Conservation (phyloP, 495 filamentous ascomycete genomes). For the Penicillium soppii region DNA sequence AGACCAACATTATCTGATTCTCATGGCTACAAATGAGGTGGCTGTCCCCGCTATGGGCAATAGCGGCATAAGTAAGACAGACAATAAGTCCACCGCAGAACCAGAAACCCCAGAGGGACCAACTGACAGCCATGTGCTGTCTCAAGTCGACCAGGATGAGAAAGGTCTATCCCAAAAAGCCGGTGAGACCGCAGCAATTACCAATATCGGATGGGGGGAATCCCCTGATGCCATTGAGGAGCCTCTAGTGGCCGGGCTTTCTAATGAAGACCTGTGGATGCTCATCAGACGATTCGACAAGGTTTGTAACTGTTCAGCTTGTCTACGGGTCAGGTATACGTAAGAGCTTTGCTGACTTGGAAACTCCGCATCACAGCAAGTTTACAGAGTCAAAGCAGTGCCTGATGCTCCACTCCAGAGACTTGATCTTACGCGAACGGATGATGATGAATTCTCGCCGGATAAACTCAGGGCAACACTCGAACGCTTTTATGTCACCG, state of each 20-base stretch:
- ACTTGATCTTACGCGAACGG: slow-evolving; percentile 79
- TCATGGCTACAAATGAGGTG: not conserved
- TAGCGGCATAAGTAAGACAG: not conserved
- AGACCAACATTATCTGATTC: too few species aligned
- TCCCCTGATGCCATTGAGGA: slow-evolving; percentile 54
- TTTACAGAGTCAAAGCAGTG: slow-evolving; percentile 79
- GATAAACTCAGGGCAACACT: slow-evolving; percentile 79
- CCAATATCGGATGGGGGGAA: slow-evolving; percentile 75
- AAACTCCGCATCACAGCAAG: slow-evolving; percentile 56
- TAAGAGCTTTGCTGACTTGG: too few species aligned
- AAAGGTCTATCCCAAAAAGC: slow-evolving; percentile 49
- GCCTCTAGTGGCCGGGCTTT: slow-evolving; percentile 67
- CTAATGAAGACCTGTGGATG: slow-evolving; percentile 79
- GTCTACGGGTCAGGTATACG: too few species aligned
- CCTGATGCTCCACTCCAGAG: slow-evolving; percentile 52
- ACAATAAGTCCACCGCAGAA: not conserved
- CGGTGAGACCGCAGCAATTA: slow-evolving; percentile 49
- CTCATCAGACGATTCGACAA: slow-evolving; percentile 47
- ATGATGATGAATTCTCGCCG: slow-evolving; percentile 82
- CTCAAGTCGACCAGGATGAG: slow-evolving; percentile 44
- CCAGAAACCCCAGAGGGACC: slow-evolving; percentile 20
- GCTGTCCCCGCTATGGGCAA: not conserved
- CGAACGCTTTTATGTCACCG: slow-evolving; percentile 81
- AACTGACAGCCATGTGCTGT: slow-evolving; percentile 51
- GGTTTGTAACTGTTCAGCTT: too few species aligned